Evolutionary conservation across 352 stramenopile species (phyloP).

Genomic region (Globisporangium abappressorium): DNA sequence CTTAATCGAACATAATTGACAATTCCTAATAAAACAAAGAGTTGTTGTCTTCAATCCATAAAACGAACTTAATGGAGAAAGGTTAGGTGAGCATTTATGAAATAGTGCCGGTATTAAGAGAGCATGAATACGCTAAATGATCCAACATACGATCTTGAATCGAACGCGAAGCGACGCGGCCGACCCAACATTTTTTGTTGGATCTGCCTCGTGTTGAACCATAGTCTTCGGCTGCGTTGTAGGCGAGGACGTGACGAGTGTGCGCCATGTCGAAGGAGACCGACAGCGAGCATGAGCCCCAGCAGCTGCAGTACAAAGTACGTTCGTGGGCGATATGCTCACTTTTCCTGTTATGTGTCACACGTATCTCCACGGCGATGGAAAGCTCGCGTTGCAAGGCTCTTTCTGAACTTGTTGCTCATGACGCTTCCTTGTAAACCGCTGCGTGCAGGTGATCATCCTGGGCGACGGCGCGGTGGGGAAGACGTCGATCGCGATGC

Average conservation of each 20-base stretch:
- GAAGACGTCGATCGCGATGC: conserved; percentile 94
- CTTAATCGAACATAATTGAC: no score
- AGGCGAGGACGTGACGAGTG: neutral
- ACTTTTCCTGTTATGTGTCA: conserved; percentile 1
- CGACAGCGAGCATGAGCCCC: conserved; percentile 75
- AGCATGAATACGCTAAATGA: no score
- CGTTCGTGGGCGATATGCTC: neutral
- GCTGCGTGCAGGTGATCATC: conserved; percentile 87
- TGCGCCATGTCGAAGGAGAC: conserved; percentile 77
- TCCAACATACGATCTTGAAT: no score
- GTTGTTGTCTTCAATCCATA: no score
- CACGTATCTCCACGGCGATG: no score
- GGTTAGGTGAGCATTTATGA: no score
- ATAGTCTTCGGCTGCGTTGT: neutral
- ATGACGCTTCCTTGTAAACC: neutral
- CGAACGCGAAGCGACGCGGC: no score
- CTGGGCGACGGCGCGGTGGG: conserved; percentile 92
- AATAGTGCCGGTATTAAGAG: no score
- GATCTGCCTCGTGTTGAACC: neutral
- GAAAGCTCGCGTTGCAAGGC: no score
- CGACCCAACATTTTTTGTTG: no score
- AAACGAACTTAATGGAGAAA: neutral
- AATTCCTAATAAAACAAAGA: no score
- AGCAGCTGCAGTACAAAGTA: conserved; percentile 87
- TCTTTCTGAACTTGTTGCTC: neutral